Conservation (phyloP, 495 filamentous ascomycete genomes). For the Penicillium herquei region DNA sequence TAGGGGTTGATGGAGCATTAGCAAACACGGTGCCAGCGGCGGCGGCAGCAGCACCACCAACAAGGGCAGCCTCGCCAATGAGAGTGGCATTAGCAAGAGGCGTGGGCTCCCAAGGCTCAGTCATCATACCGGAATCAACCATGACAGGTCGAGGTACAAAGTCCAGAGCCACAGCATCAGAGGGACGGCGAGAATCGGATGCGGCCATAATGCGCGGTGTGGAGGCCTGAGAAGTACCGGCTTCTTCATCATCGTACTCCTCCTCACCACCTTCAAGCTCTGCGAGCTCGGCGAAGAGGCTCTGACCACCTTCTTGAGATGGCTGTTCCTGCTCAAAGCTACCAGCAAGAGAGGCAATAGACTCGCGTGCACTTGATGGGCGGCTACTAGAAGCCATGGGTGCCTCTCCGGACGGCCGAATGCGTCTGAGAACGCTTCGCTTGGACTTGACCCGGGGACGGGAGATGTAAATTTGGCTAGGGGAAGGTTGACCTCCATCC, state of each 20-base stretch:
- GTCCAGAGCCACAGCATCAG: slow-evolving; percentile 28
- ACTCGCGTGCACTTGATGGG: slow-evolving; percentile 51
- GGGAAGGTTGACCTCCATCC: slow-evolving; percentile 54
- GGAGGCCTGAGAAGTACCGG: slow-evolving; percentile 51
- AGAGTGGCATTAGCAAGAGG: slow-evolving; percentile 2
- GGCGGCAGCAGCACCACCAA: slow-evolving; percentile 1
- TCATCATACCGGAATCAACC: slow-evolving; percentile 87
- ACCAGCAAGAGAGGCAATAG: slow-evolving; percentile 47
- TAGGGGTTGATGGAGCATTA: slow-evolving; percentile 23
- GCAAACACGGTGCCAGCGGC: background rate
- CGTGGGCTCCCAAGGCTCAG: slow-evolving; percentile 60
- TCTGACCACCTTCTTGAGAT: slow-evolving; percentile 61
- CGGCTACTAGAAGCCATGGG: slow-evolving; percentile 49
- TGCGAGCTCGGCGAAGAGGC: slow-evolving; percentile 85
- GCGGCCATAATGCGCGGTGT: slow-evolving; percentile 48
- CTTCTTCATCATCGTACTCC: slow-evolving; percentile 51
- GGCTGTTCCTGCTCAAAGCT: slow-evolving; percentile 46
- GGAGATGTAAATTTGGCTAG: slow-evolving; percentile 59
- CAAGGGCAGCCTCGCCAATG: slow-evolving; percentile 8
- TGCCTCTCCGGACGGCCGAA: slow-evolving; percentile 65
- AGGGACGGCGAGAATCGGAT: slow-evolving; percentile 38
- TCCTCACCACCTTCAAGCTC: slow-evolving; percentile 68
- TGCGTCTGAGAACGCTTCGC: slow-evolving; percentile 60
- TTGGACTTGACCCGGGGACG: slow-evolving; percentile 68
- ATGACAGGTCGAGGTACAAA: slow-evolving; percentile 46